Conservation (phyloP, 179 eudicot species). For the Carnegiea gigantea region DNA sequence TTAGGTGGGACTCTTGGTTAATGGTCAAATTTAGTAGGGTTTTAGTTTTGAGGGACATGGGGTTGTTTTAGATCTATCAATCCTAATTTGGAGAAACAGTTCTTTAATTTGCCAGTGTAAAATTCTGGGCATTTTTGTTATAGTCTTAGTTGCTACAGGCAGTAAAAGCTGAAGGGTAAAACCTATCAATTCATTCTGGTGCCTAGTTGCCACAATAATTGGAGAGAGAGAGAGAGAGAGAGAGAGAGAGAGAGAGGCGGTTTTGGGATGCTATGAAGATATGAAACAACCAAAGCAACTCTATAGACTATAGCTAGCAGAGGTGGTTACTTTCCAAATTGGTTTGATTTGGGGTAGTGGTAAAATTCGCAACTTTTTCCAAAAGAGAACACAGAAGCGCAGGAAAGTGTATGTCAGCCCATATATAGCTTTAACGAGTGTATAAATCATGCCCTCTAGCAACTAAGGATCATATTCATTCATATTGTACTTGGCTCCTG, state of each 20-base stretch:
- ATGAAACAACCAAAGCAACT: constrained; percentile 24
- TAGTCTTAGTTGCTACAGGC: neutral
- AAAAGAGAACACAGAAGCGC: constrained; percentile 22
- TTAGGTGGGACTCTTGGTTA: neutral
- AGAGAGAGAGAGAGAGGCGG: constrained; percentile 11
- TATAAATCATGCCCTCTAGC: constrained; percentile 25
- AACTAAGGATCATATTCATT: constrained; percentile 12
- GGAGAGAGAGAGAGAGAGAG: constrained; percentile 30
- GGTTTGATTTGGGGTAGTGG: constrained; percentile 23
- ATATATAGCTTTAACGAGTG: constrained; percentile 15
- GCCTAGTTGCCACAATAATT: constrained; percentile 35
- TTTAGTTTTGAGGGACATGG: constrained; percentile 8
- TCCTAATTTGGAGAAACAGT: constrained; percentile 12
- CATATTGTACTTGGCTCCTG: constrained; percentile 25
- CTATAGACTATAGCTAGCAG: constrained; percentile 13
- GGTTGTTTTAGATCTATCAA: constrained; percentile 25
- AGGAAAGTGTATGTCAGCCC: constrained; percentile 13
- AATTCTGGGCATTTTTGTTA: constrained; percentile 5
- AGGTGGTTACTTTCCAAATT: constrained; percentile 26
- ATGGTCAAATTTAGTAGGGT: constrained; percentile 1
- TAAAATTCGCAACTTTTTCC: constrained; percentile 26
- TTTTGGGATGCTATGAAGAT: constrained; percentile 24
- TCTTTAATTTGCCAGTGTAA: neutral
- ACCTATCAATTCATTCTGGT: constrained; percentile 27
- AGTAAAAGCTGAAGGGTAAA: constrained; percentile 26